These are phyloP conservation scores for Chenopodium album DNA, from an alignment of 148 eudicot species.

Conservation along the genomic window DNA sequence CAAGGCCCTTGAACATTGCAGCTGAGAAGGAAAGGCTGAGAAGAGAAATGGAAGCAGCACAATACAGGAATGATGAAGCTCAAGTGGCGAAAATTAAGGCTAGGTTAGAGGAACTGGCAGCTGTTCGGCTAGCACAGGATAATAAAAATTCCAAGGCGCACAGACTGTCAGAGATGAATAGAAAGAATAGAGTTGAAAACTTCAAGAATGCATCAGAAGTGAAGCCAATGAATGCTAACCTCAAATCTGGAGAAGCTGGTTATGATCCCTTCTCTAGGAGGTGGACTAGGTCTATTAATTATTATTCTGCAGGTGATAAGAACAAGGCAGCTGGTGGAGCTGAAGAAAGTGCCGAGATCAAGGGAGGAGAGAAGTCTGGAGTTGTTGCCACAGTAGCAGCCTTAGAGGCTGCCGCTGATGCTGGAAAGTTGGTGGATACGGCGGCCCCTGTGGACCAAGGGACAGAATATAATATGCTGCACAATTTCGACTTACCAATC, in stretches of 20 bases:
- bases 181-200: constrained; percentile 84
- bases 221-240: constrained; percentile 48
- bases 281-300: constrained; percentile 92
- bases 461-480: constrained; percentile 66
- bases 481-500: constrained; percentile 80
- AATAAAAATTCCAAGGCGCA: constrained; percentile 69
- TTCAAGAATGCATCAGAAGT: constrained; percentile 83
- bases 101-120: constrained; percentile 73
- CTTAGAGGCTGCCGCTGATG: constrained; percentile 85
- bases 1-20: constrained; percentile 87
- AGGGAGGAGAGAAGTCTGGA: constrained; percentile 38
- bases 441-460: constrained; percentile 92
- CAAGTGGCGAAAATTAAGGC: constrained; percentile 74
- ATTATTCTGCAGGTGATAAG: constrained; percentile 52
- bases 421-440: constrained; percentile 93
- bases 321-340: constrained; percentile 29
- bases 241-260: constrained; percentile 94
- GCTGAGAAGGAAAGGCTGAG: constrained; percentile 91
- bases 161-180: constrained; percentile 86
- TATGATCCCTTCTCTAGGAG: constrained; percentile 98
- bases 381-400: constrained; percentile 76
- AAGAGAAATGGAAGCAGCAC: constrained; percentile 79
- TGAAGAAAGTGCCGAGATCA: constrained; percentile 22
- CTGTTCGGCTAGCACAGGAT: constrained; percentile 55
- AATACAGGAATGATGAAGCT: constrained; percentile 63